Evolutionary conservation across 2,329 filamentous ascomycete genomes (phyloP).

Genomic region (Neofusicoccum kwambonambiense): DNA sequence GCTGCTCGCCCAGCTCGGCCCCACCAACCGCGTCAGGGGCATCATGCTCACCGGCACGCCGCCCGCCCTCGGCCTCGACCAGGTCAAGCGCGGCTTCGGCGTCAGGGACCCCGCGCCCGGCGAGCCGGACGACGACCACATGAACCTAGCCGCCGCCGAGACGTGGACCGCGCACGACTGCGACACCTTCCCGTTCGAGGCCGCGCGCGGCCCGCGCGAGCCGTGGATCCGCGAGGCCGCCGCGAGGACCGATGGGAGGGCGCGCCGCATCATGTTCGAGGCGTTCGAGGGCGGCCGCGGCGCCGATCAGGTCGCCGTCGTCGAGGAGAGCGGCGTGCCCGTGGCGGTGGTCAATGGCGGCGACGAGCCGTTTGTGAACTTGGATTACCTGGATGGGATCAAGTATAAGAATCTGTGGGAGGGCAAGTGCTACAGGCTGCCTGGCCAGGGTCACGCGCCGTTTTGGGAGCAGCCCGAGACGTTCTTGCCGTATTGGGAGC

Average conservation of each 20-base stretch:
- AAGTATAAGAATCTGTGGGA: constrained; percentile 30
- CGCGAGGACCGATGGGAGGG: constrained; percentile 27
- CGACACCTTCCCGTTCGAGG: constrained; percentile 21
- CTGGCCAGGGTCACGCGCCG: constrained; percentile 30
- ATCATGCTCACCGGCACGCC: constrained; percentile 32
- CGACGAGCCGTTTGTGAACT: constrained; percentile 31
- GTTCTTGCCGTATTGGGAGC: constrained; percentile 19
- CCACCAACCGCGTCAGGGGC: constrained; percentile 20
- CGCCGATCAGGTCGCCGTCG: constrained; percentile 26
- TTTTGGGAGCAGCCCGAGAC: constrained; percentile 28
- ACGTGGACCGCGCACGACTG: not conserved
- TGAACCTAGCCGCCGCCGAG: not conserved
- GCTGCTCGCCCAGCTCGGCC: constrained; percentile 22
- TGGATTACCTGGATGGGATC: constrained; percentile 32
- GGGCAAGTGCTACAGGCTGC: constrained; percentile 27
- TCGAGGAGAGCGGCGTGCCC: constrained; percentile 24
- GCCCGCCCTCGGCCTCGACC: constrained; percentile 26
- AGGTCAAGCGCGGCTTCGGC: constrained; percentile 22
- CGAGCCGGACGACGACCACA: constrained; percentile 21
- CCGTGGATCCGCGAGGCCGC: constrained; percentile 30
- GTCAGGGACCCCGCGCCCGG: constrained; percentile 21
- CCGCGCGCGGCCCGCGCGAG: constrained; percentile 24
- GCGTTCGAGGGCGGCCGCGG: constrained; percentile 23
- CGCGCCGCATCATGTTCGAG: constrained; percentile 28
- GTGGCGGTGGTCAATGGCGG: constrained; percentile 32